These are phyloP conservation scores for Asterophora lycoperdoides DNA, from an alignment of 768 basidiomycete genomes.

Conservation along the genomic window DNA sequence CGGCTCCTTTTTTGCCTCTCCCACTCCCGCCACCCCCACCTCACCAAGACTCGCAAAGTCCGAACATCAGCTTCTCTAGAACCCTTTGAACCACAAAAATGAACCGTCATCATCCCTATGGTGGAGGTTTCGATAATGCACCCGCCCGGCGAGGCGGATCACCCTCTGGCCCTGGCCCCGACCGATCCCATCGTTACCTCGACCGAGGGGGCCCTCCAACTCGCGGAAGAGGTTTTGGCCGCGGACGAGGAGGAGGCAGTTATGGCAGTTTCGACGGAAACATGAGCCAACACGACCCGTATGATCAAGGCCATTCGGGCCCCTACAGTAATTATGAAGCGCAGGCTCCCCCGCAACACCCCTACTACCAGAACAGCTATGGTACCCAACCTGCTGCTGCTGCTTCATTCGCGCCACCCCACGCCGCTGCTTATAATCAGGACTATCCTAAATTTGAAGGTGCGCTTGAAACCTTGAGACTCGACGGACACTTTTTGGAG, in stretches of 20 bases:
- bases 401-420: conserved; percentile 47
- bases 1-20: conserved; percentile 7
- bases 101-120: conserved; percentile 91
- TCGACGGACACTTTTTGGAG: conserved; percentile 41
- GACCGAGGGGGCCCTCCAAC: conserved; percentile 52
- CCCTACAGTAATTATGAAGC: conserved; percentile 70
- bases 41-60: conserved; percentile 27
- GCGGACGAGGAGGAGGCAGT: conserved; percentile 42
- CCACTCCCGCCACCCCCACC: conserved; percentile 23
- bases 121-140: conserved; percentile 53
- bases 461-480: conserved; percentile 74
- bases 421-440: conserved; percentile 52
- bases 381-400: conserved; percentile 48
- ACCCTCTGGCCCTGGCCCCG: conserved; percentile 63
- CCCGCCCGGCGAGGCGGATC: conserved; percentile 60
- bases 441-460: conserved; percentile 72
- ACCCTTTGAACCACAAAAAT: conserved; percentile 39
- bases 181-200: conserved; percentile 61
- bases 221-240: conserved; percentile 45
- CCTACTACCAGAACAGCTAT: conserved; percentile 70
- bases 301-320: conserved; percentile 68
- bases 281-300: conserved; percentile 47
- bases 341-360: conserved; percentile 44
- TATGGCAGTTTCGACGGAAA: conserved; percentile 54
- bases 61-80: conserved; percentile 15